Base-by-base conservation (phyloP, 2,329 filamentous ascomycete genomes). In the Ascosphaera apis region DNA sequence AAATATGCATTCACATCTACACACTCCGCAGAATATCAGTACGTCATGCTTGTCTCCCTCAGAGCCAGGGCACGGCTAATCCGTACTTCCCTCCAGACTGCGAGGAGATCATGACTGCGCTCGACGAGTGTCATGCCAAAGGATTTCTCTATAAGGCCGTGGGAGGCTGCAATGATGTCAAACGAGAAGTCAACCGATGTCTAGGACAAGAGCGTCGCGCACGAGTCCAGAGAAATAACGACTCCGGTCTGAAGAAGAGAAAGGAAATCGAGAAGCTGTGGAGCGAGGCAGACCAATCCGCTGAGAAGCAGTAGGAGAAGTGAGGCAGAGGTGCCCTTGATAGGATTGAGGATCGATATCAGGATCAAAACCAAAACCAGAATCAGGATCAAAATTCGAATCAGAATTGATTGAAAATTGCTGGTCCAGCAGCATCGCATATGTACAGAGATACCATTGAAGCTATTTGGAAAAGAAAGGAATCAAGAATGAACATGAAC, bases 1-100 rank as follows among this genome's bases (percentile, higher is more conserved):
- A n/a, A n/a, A n/a, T n/a, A 98, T 98, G 88, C 88, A 98, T 80
- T 91, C 88, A 37, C 86, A 93, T 61, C 63, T 98, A 2, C 84
- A 95, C 53, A 92, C 82, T 18, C 82, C 88, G 54, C 76, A 92
- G 53, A 91, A 91, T 47, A 65, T 70, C 46, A 84, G 86, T 92
- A 67, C 31, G 59, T 54, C 32, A 50, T 27, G 36, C 35, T 37
- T 16, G 35, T 34, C 36, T 34, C 23, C 18, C 31, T 31, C 33
- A 34, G 7, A 28, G 40, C 36, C 36, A 15, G 18, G 35, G 31
- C 35, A 32, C 32, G 35, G n/a, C 15, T 30, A 15, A 23, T 35
- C 15, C 31, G 27, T 25, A n/a, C 18, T 16, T 4, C 33, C 35
- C 23, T 32, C 39, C 49, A 98, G 88, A 77, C 50, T 98, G 88